Conservation (phyloP, 2,329 filamentous ascomycete species). For the Ophiostoma ulmi region DNA sequence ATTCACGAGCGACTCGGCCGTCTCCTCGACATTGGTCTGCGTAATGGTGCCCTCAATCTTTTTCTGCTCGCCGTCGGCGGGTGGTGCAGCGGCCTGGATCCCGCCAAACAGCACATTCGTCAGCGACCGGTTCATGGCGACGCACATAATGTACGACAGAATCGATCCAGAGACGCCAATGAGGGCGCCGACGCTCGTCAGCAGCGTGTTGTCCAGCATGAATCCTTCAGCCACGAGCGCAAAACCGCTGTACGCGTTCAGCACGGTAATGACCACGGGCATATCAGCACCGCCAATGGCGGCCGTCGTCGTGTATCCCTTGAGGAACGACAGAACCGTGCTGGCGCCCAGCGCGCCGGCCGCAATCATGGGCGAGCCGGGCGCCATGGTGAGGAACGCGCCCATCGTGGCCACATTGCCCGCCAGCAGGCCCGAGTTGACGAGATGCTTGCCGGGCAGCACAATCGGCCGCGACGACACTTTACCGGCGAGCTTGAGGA, state of each 20-base stretch:
- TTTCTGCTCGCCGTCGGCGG: constrained; percentile 57
- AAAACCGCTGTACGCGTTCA: constrained; percentile 89
- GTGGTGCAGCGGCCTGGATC: constrained; percentile 49
- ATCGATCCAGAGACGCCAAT: constrained; percentile 88
- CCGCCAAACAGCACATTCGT: constrained; percentile 86
- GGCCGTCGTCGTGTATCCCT: constrained; percentile 81
- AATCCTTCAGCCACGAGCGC: constrained; percentile 85
- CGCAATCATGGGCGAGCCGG: constrained; percentile 71
- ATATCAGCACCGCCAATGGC: constrained; percentile 92
- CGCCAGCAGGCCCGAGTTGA: constrained; percentile 70
- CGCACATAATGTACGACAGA: constrained; percentile 79
- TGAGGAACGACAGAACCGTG: constrained; percentile 71
- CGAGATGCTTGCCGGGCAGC: constrained; percentile 66
- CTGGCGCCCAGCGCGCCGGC: constrained; percentile 73
- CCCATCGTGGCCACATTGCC: constrained; percentile 79
- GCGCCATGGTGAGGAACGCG: constrained; percentile 74
- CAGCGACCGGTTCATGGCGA: constrained; percentile 88
- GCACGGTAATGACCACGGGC: constrained; percentile 83
- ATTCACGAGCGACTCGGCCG: constrained; percentile 67
- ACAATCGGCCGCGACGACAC: constrained; percentile 74
- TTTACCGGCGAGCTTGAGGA: constrained; percentile 75
- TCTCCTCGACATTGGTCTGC: constrained; percentile 73
- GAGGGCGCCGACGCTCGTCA: constrained; percentile 78
- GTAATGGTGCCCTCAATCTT: constrained; percentile 77
- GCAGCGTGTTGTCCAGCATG: constrained; percentile 81